Base-by-base conservation (phyloP, 768 basidiomycete species). In the Lactarius tabidus region DNA sequence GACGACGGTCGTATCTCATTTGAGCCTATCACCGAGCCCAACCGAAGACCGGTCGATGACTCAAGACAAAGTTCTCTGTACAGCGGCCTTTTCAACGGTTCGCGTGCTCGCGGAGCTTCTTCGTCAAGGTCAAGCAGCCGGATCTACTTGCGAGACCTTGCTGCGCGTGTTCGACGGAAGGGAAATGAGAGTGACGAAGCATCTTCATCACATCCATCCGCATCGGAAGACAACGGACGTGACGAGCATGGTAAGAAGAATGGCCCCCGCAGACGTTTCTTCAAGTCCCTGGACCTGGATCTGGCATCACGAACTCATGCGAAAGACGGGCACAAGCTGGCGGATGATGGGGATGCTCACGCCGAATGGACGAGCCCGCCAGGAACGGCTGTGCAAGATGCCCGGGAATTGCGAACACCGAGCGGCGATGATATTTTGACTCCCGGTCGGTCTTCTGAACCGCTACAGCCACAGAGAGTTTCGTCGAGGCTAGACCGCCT, bases 1-100 rank as follows among this genome's bases (percentile, higher is more conserved):
- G 72, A 73, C 45, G 85, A 87, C 57, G 83, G 79, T 12, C 78
- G 74, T 36, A 67, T 86, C 35, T 84, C 86, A 1, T 88, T 88
- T 66, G 84, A 88, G 63, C 87, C 86, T 20, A 68, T 76, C 23
- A 74, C 81, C 12, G 81, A 84, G 64, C 77, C 79, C 6, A 77
- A 79, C 12, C 77, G 78, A n/a, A 76, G 76, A 59, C 85, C 84
- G 26, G 63, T 80, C 23, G 80, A 84, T 17, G 74, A 75, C 12
- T 74, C 75, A n/a, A 72, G 70, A 2, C 70, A 71, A 15, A 74
- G 72, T 62, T 76, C 76, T 1, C 43, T 74, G 1, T 71, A 75
- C 69, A 84, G 82, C 69, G 70, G 77, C 38, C 71, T 76, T 23
- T 68, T 73, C 58, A 77, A 74, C 38, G 74, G 75, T 1, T 76